A percentile compares a stretch with the other conserved stretches of the same genome.
Conservation (phyloP, 495 filamentous ascomycete species). For the Aeminium ludgeri region DNA sequence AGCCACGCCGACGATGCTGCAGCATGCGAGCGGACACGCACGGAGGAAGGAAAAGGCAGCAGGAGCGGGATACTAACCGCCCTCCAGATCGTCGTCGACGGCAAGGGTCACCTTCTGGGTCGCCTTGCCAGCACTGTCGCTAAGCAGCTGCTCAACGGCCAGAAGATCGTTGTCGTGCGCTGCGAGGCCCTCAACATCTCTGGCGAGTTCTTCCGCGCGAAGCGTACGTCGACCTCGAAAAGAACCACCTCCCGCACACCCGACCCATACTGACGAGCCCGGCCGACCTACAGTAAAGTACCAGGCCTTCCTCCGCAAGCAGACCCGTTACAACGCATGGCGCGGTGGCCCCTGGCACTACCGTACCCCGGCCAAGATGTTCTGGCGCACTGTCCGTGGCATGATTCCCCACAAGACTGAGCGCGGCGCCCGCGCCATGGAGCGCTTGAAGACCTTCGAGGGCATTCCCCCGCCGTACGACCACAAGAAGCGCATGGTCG, state of each 20-base stretch:
- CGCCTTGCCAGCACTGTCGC: constrained; percentile 96
- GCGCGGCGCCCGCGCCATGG: constrained; percentile 86
- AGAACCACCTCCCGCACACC: not conserved
- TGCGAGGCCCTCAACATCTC: constrained; percentile 99
- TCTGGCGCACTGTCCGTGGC: constrained; percentile 99
- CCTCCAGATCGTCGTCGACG: constrained; percentile 59
- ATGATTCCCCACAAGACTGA: constrained; percentile 99
- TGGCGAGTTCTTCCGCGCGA: constrained; percentile 99
- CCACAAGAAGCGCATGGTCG: constrained; percentile 98
- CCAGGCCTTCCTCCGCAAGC: constrained; percentile 98
- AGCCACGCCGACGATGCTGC: too few species aligned
- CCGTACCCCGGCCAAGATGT: constrained; percentile 94
- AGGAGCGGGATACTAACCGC: not conserved
- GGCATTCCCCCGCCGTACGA: constrained; percentile 97
- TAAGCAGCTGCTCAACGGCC: constrained; percentile 97
- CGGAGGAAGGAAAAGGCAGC: too few species aligned
- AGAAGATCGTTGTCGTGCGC: constrained; percentile 98
- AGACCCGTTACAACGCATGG: constrained; percentile 97
- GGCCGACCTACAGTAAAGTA: constrained; percentile 87
- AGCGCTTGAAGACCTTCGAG: constrained; percentile 99
- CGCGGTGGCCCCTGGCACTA: constrained; percentile 99
- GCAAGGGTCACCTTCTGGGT: constrained; percentile 99
- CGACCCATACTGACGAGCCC: constrained; percentile 4
- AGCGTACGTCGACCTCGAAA: constrained; percentile 99
- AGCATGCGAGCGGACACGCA: too few species aligned